Conservation (phyloP, 169 alveolate species). For the Cryptosporidium andersoni region DNA sequence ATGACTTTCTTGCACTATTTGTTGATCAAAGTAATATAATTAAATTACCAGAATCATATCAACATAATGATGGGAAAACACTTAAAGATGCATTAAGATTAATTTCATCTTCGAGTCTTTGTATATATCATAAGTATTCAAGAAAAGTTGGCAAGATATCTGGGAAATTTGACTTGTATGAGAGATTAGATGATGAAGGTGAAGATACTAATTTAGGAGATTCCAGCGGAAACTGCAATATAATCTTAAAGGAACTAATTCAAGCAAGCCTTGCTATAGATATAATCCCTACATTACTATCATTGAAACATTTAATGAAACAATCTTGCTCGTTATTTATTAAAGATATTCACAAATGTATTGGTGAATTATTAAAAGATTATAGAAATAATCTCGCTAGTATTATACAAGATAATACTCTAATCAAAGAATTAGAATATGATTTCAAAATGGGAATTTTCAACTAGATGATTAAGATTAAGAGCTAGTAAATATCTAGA, state of each 20-base stretch:
- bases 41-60: slow-evolving; percentile 52
- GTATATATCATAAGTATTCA: slow-evolving; percentile 68
- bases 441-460: slow-evolving; percentile 56
- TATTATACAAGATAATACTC: slow-evolving; percentile 51
- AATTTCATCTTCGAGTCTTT: slow-evolving; percentile 40
- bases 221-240: not conserved
- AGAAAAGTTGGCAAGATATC: slow-evolving; percentile 18
- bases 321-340: slow-evolving; percentile 64
- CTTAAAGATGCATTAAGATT: slow-evolving; percentile 34
- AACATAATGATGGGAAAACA: slow-evolving; percentile 45
- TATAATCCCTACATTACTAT: slow-evolving; percentile 52
- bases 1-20: slow-evolving; percentile 60
- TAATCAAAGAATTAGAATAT: slow-evolving; percentile 57
- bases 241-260: slow-evolving; percentile 45
- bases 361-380: slow-evolving; percentile 62
- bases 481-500: no score
- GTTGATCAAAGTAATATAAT: slow-evolving; percentile 49
- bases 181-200: not conserved
- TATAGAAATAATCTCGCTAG: slow-evolving; percentile 44
- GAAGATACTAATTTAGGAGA: not conserved
- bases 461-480: not conserved
- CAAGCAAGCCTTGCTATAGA: slow-evolving; percentile 70
- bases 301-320: slow-evolving; percentile 61
- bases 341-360: slow-evolving; percentile 68
- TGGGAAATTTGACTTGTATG: not conserved